A percentile compares a stretch with the other conserved stretches of the same genome.
Conservation (phyloP, 495 filamentous ascomycete species). For the Lepidopterella palustris region DNA sequence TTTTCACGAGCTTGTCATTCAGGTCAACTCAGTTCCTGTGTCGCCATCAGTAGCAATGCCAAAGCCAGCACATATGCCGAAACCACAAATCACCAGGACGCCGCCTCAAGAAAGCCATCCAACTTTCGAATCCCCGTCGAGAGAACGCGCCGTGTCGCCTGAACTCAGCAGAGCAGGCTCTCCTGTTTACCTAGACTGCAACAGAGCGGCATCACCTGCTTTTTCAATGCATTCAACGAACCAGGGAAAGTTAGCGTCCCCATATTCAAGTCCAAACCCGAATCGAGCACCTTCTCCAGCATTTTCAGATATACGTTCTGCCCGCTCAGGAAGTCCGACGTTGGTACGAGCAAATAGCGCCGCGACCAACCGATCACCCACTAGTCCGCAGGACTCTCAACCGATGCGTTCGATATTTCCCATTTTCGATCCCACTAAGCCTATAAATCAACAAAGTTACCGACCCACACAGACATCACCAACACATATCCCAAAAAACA, state of each 20-base stretch:
- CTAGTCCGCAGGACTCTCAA: conserved; percentile 32
- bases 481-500: conserved; percentile 47
- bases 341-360: conserved; percentile 30
- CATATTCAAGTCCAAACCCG: conserved; percentile 14
- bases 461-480: conserved; percentile 52
- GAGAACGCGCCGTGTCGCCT: conserved; percentile 9
- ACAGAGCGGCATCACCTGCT: conserved; percentile 17
- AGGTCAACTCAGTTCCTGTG: conserved; percentile 28
- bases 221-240: conserved; percentile 4
- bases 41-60: conserved; percentile 20
- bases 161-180: conserved; percentile 1
- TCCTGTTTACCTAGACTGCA: neutral
- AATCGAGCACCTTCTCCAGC: conserved; percentile 22
- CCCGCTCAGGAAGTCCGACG: conserved; percentile 22
- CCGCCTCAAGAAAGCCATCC: conserved; percentile 19
- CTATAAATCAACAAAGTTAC: conserved; percentile 63
- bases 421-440: conserved; percentile 64
- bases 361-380: conserved; percentile 23
- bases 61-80: conserved; percentile 12
- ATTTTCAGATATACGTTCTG: conserved; percentile 4
- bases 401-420: conserved; percentile 73
- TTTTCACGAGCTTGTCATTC: conserved; percentile 33
- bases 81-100: conserved; percentile 6
- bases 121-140: conserved; percentile 18
- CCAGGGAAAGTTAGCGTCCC: neutral